Conservation (phyloP, 2,329 filamentous ascomycete species). For the Blastomyces parvus region DNA sequence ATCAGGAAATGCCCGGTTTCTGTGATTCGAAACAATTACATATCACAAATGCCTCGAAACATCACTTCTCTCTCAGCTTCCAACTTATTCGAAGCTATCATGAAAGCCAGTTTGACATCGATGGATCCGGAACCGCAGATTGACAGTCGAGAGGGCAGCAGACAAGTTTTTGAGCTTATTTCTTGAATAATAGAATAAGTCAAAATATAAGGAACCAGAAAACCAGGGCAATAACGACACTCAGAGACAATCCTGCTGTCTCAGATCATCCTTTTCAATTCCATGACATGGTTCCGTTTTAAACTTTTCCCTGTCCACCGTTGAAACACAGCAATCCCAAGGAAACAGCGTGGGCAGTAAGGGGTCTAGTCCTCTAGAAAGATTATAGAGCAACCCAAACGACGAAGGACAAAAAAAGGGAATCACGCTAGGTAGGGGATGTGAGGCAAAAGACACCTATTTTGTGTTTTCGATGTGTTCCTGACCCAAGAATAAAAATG, state of each 20-base stretch:
- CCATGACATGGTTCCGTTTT: not conserved
- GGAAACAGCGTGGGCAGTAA: not conserved
- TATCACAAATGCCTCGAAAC: not conserved
- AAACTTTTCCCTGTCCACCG: not conserved
- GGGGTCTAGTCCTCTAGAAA: not conserved
- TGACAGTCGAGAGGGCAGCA: not conserved
- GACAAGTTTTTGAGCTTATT: not conserved
- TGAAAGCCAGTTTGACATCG: not conserved
- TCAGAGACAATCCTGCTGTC: not conserved
- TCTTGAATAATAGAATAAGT: not conserved
- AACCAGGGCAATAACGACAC: not conserved
- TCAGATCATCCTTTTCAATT: not conserved
- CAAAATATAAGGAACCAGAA: not conserved
- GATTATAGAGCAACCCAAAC: not conserved
- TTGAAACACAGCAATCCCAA: constrained; percentile 3
- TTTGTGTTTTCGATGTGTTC: constrained; percentile 1
- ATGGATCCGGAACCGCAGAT: not conserved
- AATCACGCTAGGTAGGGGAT: not conserved
- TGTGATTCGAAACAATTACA: not conserved
- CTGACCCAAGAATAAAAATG: not conserved
- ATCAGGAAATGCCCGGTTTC: not conserved
- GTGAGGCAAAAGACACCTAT: not conserved
- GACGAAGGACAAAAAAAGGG: not conserved
- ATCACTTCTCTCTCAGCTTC: not conserved
- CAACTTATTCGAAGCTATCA: not conserved